phyloP scores from a whole-genome alignment of 2,329 filamentous ascomycete species.

The Fusarium denticulatum region DNA sequence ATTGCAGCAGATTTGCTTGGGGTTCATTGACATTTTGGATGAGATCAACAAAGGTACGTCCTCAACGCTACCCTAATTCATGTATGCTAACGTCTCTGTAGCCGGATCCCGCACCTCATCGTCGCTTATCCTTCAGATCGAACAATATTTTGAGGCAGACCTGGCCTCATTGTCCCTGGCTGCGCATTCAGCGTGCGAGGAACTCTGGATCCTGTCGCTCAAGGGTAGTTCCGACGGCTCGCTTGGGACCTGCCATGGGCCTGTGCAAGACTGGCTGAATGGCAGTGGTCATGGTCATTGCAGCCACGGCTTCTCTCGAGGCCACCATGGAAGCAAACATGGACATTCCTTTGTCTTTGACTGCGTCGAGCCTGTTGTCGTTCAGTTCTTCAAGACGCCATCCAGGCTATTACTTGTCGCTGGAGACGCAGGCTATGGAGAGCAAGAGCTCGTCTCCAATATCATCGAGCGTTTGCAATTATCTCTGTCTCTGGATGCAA shows the following conservation, averaged over 20 bases:
- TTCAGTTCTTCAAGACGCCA: neutral
- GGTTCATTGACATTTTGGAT: neutral
- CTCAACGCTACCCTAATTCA: rapidly evolving
- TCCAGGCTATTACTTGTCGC: neutral
- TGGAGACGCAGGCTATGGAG: neutral
- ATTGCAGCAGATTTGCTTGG: neutral
- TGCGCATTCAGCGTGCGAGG: neutral
- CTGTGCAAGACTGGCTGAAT: neutral
- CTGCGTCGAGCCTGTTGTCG: rapidly evolving
- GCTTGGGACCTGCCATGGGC: neutral
- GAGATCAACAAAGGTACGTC: neutral
- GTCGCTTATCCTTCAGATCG: neutral
- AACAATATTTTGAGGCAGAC: neutral
- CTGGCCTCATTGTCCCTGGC: neutral
- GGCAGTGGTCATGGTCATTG: neutral
- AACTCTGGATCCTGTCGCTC: neutral
- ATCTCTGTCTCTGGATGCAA: neutral
- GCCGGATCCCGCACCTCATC: neutral
- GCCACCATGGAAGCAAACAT: neutral
- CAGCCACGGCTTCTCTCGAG: neutral
- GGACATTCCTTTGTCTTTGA: neutral
- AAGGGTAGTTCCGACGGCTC: neutral
- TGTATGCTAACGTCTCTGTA: neutral
- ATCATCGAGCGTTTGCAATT: neutral
- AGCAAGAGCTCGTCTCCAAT: neutral